phyloP scores from a whole-genome alignment of 768 basidiomycete species.

The Serpula lacrymans region DNA sequence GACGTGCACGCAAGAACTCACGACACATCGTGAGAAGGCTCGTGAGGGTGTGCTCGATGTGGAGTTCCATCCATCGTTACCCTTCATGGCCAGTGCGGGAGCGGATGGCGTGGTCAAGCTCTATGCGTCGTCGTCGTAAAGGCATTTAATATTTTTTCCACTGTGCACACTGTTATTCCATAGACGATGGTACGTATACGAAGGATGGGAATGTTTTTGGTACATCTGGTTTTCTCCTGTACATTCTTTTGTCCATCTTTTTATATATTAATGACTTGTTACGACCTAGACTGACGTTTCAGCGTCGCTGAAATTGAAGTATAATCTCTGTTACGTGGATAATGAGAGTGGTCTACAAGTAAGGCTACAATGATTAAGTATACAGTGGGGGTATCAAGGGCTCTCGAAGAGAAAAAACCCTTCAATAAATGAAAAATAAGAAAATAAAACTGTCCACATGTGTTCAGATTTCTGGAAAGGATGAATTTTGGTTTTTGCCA shows the following conservation, averaged over 20 bases:
- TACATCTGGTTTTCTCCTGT: slow-evolving; percentile 2
- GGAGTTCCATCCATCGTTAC: slow-evolving; percentile 77
- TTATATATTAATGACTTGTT: slow-evolving; percentile 6
- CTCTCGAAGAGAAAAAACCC: slow-evolving; percentile 10
- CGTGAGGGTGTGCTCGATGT: slow-evolving; percentile 90
- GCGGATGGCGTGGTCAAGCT: slow-evolving; percentile 93
- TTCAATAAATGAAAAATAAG: slow-evolving; percentile 10
- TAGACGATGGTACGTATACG: slow-evolving; percentile 18
- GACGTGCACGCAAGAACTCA: slow-evolving; percentile 85
- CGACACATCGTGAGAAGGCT: slow-evolving; percentile 85
- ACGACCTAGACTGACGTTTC: no score
- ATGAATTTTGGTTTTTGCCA: neutral
- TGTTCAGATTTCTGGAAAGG: slow-evolving; percentile 33
- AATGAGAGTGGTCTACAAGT: slow-evolving; percentile 11
- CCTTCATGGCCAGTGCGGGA: slow-evolving; percentile 91
- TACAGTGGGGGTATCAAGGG: slow-evolving; percentile 29
- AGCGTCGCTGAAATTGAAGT: no score
- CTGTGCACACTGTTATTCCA: slow-evolving; percentile 9
- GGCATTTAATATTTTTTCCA: slow-evolving; percentile 9
- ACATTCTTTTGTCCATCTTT: slow-evolving; percentile 4
- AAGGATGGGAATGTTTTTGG: slow-evolving; percentile 21
- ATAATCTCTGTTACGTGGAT: slow-evolving; percentile 6
- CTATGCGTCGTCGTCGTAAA: slow-evolving; percentile 75
- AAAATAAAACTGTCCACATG: slow-evolving; percentile 1
- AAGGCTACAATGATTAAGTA: slow-evolving; percentile 38